These are phyloP conservation scores for Penicillium bovifimosum DNA, from an alignment of 495 filamentous ascomycete genomes.

Conservation along the genomic window DNA sequence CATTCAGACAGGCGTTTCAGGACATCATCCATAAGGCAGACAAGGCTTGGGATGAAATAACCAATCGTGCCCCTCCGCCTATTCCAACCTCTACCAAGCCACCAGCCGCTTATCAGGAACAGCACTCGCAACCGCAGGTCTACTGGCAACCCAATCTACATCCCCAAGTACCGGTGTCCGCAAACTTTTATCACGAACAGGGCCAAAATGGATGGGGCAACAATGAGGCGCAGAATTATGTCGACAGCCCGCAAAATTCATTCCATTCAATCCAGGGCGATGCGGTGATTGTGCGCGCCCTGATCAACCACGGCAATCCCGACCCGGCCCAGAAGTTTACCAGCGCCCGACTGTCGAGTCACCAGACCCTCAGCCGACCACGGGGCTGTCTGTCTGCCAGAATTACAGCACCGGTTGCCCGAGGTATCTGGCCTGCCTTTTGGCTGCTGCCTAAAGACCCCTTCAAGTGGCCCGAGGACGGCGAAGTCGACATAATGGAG, in stretches of 20 bases:
- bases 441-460: slow-evolving; percentile 32
- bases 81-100: slow-evolving; percentile 26
- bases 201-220: slow-evolving; percentile 29
- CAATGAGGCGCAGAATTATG: slow-evolving; percentile 26
- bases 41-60: slow-evolving; percentile 23
- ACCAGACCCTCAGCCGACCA: slow-evolving; percentile 21
- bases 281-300: slow-evolving; percentile 24
- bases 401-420: slow-evolving; percentile 23
- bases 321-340: slow-evolving; percentile 23
- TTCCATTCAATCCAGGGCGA: slow-evolving; percentile 28
- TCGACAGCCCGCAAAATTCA: slow-evolving; percentile 24
- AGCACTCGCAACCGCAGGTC: slow-evolving; percentile 23
- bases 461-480: slow-evolving; percentile 29
- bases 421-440: slow-evolving; percentile 29
- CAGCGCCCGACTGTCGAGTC: slow-evolving; percentile 24
- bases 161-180: slow-evolving; percentile 20
- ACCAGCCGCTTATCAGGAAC: slow-evolving; percentile 18
- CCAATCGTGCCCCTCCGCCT: slow-evolving; percentile 13
- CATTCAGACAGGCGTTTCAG: slow-evolving; percentile 26
- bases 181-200: slow-evolving; percentile 22
- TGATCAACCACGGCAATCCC: slow-evolving; percentile 25
- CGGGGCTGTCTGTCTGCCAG: slow-evolving; percentile 27
- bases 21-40: slow-evolving; percentile 24
- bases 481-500: slow-evolving; percentile 29
- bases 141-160: slow-evolving; percentile 26